These are phyloP conservation scores for Bauhinia variegata DNA, from an alignment of 306 rosid genomes.

Conservation along the genomic window DNA sequence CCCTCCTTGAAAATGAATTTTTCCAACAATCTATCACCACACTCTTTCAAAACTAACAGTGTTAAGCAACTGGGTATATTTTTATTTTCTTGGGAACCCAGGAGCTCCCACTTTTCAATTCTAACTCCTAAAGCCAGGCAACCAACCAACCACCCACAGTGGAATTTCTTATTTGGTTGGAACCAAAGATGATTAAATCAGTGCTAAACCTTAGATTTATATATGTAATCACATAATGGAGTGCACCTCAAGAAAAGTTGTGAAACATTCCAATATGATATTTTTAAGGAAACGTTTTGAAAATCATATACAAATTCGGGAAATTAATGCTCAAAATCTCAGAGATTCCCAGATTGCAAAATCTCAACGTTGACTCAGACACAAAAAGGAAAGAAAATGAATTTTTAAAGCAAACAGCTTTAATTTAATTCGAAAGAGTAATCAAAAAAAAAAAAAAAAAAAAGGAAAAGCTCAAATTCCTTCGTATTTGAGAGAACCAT, in stretches of 20 bases:
- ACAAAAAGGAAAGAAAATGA: background rate
- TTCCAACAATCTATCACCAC: constrained; percentile 17
- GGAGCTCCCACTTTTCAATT: constrained; percentile 44
- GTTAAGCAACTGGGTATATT: constrained; percentile 39
- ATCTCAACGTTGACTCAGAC: constrained; percentile 9
- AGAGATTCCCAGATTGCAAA: constrained; percentile 6
- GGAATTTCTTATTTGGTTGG: constrained; percentile 16
- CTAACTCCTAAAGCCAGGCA: constrained; percentile 27
- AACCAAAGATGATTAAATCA: constrained; percentile 26
- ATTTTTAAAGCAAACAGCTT: constrained; percentile 4
- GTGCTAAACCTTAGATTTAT: background rate
- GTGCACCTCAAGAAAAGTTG: constrained; percentile 5
- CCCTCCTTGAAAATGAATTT: constrained; percentile 13
- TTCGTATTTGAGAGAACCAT: background rate
- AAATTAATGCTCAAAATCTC: constrained; percentile 8
- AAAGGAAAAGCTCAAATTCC: background rate
- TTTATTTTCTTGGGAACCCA: constrained; percentile 56
- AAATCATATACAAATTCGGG: background rate
- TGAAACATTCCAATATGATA: constrained; percentile 28
- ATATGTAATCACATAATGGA: background rate
- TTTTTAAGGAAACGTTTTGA: constrained; percentile 12
- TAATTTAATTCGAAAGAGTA: background rate
- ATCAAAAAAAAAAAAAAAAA: constrained; percentile 1
- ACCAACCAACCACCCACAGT: constrained; percentile 41
- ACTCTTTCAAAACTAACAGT: constrained; percentile 21